Evolutionary conservation across 2,329 filamentous ascomycete species (phyloP).

Genomic region (Ceratocystis cacaofunesta): DNA sequence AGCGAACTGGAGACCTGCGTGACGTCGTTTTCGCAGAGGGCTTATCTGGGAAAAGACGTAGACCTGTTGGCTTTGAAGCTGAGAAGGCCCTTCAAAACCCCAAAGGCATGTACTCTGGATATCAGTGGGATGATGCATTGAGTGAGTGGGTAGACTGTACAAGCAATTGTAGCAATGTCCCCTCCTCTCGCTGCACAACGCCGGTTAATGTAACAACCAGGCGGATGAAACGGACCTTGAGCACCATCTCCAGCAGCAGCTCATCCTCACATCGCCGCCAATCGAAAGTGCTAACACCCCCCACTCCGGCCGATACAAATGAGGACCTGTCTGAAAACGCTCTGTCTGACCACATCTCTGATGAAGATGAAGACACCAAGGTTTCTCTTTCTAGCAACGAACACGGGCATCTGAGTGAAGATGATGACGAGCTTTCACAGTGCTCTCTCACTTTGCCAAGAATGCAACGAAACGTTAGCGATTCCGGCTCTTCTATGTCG

Average conservation of each 20-base stretch:
- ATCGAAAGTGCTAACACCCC: neutral
- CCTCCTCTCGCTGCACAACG: neutral
- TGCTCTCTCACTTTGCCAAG: neutral
- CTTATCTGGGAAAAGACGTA: conserved; percentile 20
- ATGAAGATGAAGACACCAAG: neutral
- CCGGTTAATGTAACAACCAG: neutral
- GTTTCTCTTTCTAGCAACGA: neutral
- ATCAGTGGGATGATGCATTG: conserved; percentile 29
- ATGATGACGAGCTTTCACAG: conserved; percentile 6
- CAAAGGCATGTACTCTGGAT: conserved; percentile 25
- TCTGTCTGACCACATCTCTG: neutral
- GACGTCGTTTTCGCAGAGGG: conserved; percentile 41
- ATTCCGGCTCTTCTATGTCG: neutral
- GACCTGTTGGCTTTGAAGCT: neutral
- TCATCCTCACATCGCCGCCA: neutral
- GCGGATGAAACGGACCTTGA: neutral
- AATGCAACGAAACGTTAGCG: neutral
- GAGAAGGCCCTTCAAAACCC: neutral
- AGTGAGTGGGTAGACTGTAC: conserved; percentile 26
- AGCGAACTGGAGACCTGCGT: conserved; percentile 36
- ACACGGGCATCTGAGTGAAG: neutral
- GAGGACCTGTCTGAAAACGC: neutral
- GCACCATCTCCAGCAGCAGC: neutral
- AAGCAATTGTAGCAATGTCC: neutral
- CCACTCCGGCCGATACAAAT: neutral